phyloP scores from a whole-genome alignment of 2,329 filamentous ascomycete genomes.

The Thermoascus crustaceus region DNA sequence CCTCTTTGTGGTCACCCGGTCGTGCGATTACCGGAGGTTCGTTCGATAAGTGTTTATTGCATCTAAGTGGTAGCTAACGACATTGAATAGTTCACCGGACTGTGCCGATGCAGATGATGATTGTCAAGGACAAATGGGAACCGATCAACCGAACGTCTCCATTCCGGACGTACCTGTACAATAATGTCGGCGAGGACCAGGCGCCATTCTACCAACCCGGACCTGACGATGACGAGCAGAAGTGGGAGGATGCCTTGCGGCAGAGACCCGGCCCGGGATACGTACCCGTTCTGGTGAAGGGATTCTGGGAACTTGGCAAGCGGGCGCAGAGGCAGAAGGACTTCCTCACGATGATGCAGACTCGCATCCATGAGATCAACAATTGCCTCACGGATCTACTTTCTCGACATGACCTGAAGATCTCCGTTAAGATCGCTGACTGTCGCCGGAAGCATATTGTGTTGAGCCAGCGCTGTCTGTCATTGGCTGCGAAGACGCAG shows the following conservation, averaged over 20 bases:
- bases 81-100: slow-evolving; percentile 47
- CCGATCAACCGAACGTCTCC: slow-evolving; percentile 43
- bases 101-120: slow-evolving; percentile 51
- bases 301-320: slow-evolving; percentile 52
- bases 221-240: slow-evolving; percentile 49
- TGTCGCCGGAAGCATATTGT: slow-evolving; percentile 52
- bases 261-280: slow-evolving; percentile 50
- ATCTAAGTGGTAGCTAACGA: slow-evolving; percentile 9
- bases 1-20: slow-evolving; percentile 37
- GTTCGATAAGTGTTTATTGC: slow-evolving; percentile 10
- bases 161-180: slow-evolving; percentile 57
- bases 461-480: slow-evolving; percentile 52
- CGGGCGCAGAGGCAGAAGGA: slow-evolving; percentile 51
- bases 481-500: slow-evolving; percentile 57
- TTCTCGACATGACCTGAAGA: slow-evolving; percentile 52
- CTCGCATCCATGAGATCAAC: slow-evolving; percentile 58
- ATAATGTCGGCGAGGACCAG: slow-evolving; percentile 50
- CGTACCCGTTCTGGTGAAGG: slow-evolving; percentile 53
- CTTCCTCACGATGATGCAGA: slow-evolving; percentile 50
- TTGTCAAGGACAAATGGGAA: slow-evolving; percentile 57
- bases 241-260: slow-evolving; percentile 57
- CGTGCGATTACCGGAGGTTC: slow-evolving; percentile 36
- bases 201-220: slow-evolving; percentile 55
- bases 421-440: slow-evolving; percentile 51
- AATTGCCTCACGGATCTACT: slow-evolving; percentile 51